Evolutionary conservation across 2,329 filamentous ascomycete species (phyloP).

Genomic region (Cladorrhinum sp.): DNA sequence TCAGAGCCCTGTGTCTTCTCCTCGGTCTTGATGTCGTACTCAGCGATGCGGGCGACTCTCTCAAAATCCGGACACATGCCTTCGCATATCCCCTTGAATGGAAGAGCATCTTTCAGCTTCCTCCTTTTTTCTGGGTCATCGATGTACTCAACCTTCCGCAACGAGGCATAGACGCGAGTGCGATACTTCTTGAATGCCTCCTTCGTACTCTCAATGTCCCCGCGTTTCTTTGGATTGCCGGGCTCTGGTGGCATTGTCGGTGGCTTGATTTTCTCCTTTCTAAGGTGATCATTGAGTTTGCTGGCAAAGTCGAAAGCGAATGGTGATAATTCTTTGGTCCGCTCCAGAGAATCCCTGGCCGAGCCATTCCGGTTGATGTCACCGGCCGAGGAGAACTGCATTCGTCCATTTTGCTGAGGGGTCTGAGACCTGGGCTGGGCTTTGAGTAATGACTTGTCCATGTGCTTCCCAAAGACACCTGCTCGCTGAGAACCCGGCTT

Average conservation of each 20-base stretch:
- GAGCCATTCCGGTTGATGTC: constrained; percentile 3
- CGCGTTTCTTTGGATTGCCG: constrained; percentile 49
- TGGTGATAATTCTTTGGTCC: constrained; percentile 25
- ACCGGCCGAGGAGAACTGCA: constrained; percentile 1
- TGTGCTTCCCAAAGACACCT: not conserved
- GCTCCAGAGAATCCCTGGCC: constrained; percentile 19
- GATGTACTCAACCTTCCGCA: constrained; percentile 59
- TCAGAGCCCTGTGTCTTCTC: constrained; percentile 48
- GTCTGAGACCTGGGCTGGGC: constrained; percentile 7
- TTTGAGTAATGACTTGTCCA: not conserved
- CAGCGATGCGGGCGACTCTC: constrained; percentile 59
- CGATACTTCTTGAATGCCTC: constrained; percentile 57
- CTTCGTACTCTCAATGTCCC: constrained; percentile 52
- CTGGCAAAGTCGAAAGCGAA: constrained; percentile 41
- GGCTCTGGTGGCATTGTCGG: constrained; percentile 56
- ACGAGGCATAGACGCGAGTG: constrained; percentile 51
- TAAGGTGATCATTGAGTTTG: constrained; percentile 51
- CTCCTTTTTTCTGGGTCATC: constrained; percentile 64
- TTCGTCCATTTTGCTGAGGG: constrained; percentile 9
- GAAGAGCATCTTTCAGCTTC: constrained; percentile 59
- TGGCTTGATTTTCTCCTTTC: constrained; percentile 52
- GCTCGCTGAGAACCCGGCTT: not conserved
- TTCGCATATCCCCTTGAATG: constrained; percentile 66
- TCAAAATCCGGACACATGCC: constrained; percentile 70
- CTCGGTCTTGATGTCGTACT: constrained; percentile 54